These are phyloP conservation scores for Dendrothele bispora DNA, from an alignment of 768 basidiomycete genomes.

Conservation along the genomic window DNA sequence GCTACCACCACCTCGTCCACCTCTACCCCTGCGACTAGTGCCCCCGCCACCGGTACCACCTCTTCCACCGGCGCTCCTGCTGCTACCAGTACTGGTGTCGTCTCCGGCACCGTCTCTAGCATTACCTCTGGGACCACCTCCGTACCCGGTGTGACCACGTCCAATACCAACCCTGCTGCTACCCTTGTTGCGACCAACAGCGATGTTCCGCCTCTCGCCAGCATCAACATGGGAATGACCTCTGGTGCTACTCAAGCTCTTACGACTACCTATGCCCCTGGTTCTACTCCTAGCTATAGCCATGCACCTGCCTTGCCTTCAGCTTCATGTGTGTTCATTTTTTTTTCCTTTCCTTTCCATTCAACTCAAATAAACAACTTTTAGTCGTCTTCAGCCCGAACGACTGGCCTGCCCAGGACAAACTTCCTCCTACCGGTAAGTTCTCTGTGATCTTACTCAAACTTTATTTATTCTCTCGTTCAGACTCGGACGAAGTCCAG, in stretches of 20 bases:
- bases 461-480: neutral
- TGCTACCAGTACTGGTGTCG: conserved; percentile 6
- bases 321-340: neutral
- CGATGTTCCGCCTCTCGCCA: conserved; percentile 58
- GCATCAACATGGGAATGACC: conserved; percentile 66
- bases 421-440: conserved; percentile 58
- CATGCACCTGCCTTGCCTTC: conserved; percentile 43
- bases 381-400: conserved; percentile 35
- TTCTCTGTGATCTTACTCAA: conserved; percentile 6
- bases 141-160: conserved; percentile 6
- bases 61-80: conserved; percentile 13
- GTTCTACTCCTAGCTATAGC: conserved; percentile 56
- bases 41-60: conserved; percentile 12
- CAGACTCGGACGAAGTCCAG: conserved; percentile 61
- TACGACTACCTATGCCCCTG: conserved; percentile 54
- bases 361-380: no score
- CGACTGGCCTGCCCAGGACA: conserved; percentile 66
- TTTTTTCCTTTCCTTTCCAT: no score
- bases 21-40: conserved; percentile 13
- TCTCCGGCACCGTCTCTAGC: neutral
- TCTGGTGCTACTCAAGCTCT: conserved; percentile 47
- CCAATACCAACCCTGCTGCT: conserved; percentile 6
- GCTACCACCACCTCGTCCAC: conserved; percentile 11
- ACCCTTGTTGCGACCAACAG: conserved; percentile 14
- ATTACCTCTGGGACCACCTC: conserved; percentile 10